Conservation (phyloP, 2,329 filamentous ascomycete genomes). For the Neonectria ditissima region DNA sequence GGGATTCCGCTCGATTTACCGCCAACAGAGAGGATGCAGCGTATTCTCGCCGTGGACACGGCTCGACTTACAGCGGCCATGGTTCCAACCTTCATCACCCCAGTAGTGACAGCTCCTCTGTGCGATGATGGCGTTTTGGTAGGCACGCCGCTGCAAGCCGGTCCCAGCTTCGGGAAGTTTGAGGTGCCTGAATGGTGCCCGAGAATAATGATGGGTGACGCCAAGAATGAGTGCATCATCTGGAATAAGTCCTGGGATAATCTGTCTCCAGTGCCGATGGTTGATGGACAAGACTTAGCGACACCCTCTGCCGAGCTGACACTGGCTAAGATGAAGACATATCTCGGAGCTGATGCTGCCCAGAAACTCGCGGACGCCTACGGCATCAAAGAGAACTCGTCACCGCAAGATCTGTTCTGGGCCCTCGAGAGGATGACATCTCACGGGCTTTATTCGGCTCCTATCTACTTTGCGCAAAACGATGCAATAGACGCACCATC, state of each 20-base stretch:
- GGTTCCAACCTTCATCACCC: conserved; percentile 17
- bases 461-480: conserved; percentile 23
- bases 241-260: conserved; percentile 38
- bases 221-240: conserved; percentile 36
- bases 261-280: conserved; percentile 5
- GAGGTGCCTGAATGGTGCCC: conserved; percentile 17
- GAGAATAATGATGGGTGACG: conserved; percentile 38
- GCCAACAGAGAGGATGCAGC: not conserved
- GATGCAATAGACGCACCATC: not conserved
- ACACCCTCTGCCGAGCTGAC: not conserved
- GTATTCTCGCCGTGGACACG: not conserved
- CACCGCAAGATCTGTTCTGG: conserved; percentile 9
- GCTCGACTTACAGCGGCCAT: conserved; percentile 19
- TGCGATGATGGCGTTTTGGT: conserved; percentile 22
- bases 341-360: not conserved
- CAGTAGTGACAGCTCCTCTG: conserved; percentile 17
- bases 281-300: not conserved
- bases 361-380: conserved; percentile 4
- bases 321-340: not conserved
- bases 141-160: not conserved
- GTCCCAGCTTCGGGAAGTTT: conserved; percentile 13
- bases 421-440: conserved; percentile 31
- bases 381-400: not conserved
- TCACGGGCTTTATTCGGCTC: conserved; percentile 30
- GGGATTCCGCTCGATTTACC: not conserved